Evolutionary conservation across 495 filamentous ascomycete species (phyloP), one percentile per base, ranked within the genome.

Genomic region (Podospora pseudoanserina): DNA sequence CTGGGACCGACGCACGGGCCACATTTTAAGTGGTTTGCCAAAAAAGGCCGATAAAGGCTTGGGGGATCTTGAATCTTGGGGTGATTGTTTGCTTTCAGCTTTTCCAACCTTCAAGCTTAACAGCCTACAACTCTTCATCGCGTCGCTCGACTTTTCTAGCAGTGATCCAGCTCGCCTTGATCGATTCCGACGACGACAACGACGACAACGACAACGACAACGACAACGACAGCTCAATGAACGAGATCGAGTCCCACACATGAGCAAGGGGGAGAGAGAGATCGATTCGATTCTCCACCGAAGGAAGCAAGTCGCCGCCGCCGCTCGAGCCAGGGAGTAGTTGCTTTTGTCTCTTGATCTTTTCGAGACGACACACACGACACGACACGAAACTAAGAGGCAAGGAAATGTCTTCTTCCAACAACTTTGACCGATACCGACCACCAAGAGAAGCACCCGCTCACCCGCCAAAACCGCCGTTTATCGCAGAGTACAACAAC

Each of bases 401-500:
- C 30, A 32, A 32, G 18, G 18, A 49, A 63, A 49, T 32, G 27
- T 32, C 30, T 28, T 63, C 61, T 16, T 85, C 85, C 56, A 82
- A 77, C 56, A 82, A 76, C 70, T 77, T 85, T 72, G 83, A 84
- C 71, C 70, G 81, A 70, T 85, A 85, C 70, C 79, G 84, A 49
- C 83, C 81, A 32, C 68, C 74, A 64, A 80, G 83, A 58, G 81
- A 84, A 70, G 74, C 78, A 28, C 79, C 79, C 9, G 71, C 75
- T 18, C 77, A 79, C 6, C 75, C 79, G 5, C 69, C 75, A 64
- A 80, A 81, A 71, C 79, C 80, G 59, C 72, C 78, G 55, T 78
- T 78, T 26, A 67, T 72, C 68, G 61, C 68, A 56, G 75, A 74
- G 39, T 77, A 76, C 65, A 23, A 23, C 23, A 23, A 23, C 23